Conservation (phyloP, 2,329 filamentous ascomycete species). For the Arthrobotrys musiformis region DNA sequence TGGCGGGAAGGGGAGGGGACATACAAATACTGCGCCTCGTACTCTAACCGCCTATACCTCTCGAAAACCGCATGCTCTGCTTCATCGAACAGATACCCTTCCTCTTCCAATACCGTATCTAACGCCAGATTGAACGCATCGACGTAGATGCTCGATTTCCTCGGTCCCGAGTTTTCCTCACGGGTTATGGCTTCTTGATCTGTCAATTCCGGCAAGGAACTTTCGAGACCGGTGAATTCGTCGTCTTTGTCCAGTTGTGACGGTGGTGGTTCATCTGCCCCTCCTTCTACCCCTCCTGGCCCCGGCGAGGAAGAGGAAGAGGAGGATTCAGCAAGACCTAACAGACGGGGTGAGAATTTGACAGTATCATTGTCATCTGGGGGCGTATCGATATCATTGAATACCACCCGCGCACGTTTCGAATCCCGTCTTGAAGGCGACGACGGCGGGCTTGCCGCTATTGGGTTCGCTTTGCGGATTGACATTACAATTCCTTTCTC, state of each 20-base stretch:
- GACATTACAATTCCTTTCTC: no score
- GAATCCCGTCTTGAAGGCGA: constrained; percentile 47
- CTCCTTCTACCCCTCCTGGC: constrained; percentile 36
- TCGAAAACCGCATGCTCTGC: constrained; percentile 81
- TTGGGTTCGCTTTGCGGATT: constrained; percentile 46
- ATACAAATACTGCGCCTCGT: constrained; percentile 91
- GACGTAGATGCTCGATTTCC: constrained; percentile 73
- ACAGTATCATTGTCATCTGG: not conserved
- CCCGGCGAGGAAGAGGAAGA: no score
- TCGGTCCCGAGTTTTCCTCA: constrained; percentile 36
- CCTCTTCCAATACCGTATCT: constrained; percentile 87
- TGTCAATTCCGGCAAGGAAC: constrained; percentile 42
- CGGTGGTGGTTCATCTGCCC: constrained; percentile 46
- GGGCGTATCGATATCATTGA: not conserved
- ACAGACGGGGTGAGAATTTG: not conserved
- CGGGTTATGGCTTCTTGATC: constrained; percentile 31
- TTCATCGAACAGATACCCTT: constrained; percentile 85
- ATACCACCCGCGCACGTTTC: constrained; percentile 42
- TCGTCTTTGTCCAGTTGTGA: constrained; percentile 29
- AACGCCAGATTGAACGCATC: constrained; percentile 96
- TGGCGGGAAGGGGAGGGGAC: constrained; percentile 60
- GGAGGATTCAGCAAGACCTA: not conserved
- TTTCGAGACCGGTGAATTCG: constrained; percentile 41
- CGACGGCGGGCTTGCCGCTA: constrained; percentile 38
- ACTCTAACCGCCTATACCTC: constrained; percentile 77